Conservation (phyloP, 1,284 basidiomycete species). For the Puccinia novopanici region DNA sequence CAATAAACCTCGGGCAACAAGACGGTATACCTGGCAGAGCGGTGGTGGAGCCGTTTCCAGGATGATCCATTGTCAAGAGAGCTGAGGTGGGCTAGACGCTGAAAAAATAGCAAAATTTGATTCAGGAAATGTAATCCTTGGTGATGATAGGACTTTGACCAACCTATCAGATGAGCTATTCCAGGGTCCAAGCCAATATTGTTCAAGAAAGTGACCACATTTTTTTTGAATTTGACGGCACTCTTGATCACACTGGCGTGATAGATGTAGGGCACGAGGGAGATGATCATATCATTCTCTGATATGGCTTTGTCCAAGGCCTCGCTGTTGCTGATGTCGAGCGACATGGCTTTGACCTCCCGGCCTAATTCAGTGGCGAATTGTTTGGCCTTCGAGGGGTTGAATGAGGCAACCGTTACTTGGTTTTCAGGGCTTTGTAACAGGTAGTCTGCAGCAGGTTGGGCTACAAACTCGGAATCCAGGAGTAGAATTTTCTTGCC, state of each 20-base stretch:
- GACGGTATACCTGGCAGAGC: too few relatives aligned
- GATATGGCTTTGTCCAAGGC: conserved; percentile 79
- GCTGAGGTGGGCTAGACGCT: too few relatives aligned
- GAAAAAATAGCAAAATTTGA: too few relatives aligned
- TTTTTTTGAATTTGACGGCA: conserved; percentile 88
- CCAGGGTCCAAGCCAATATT: conserved; percentile 97
- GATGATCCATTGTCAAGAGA: too few relatives aligned
- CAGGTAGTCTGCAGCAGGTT: conserved; percentile 90
- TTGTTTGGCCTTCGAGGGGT: conserved; percentile 71
- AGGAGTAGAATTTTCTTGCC: conserved; percentile 81
- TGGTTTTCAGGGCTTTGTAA: conserved; percentile 77
- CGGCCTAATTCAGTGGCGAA: conserved; percentile 72
- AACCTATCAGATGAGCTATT: conserved; percentile 64
- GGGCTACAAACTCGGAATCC: conserved; percentile 92
- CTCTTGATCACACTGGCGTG: conserved; percentile 90
- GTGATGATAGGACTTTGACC: too few relatives aligned
- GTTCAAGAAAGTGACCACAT: conserved; percentile 97
- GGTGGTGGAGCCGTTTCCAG: too few relatives aligned
- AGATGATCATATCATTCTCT: conserved; percentile 89
- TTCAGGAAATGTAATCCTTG: too few relatives aligned
- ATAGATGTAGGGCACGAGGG: conserved; percentile 92
- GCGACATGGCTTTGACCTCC: conserved; percentile 68
- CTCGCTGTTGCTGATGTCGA: conserved; percentile 76
- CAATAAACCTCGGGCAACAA: too few relatives aligned
- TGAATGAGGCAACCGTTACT: conserved; percentile 87